Evolutionary conservation across 148 eudicot species (phyloP).

Genomic region (Rhododendron vialii): DNA sequence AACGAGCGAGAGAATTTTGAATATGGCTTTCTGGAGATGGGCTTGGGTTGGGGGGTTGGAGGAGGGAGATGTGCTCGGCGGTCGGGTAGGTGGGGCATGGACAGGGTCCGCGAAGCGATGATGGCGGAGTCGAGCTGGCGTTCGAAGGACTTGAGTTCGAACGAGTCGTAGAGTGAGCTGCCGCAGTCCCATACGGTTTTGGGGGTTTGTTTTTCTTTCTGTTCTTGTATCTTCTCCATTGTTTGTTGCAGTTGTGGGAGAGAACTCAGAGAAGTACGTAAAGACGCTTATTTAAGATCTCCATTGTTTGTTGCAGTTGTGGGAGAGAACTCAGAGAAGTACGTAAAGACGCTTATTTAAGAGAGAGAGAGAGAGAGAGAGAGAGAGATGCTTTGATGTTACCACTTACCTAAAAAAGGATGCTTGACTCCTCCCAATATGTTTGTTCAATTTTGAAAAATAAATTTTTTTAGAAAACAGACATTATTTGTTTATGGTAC

Average conservation of each 20-base stretch:
- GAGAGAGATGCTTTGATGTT: neutral
- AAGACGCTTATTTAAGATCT: neutral
- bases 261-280: neutral
- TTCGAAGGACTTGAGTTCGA: slow-evolving; percentile 64
- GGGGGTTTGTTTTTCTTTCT: neutral
- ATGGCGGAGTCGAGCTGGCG: slow-evolving; percentile 69
- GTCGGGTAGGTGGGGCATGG: slow-evolving; percentile 78
- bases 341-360: neutral
- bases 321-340: neutral
- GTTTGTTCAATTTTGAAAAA: no score
- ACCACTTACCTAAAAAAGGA: no score
- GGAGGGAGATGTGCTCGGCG: slow-evolving; percentile 12
- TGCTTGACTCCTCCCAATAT: no score
- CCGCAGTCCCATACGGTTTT: slow-evolving; percentile 63
- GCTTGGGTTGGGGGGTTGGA: neutral
- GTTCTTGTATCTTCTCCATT: neutral
- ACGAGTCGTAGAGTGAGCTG: slow-evolving; percentile 83
- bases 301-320: neutral
- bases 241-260: neutral
- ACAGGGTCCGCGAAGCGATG: slow-evolving; percentile 51
- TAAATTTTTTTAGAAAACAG: fast-evolving
- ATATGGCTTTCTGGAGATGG: neutral
- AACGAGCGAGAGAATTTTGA: slow-evolving; percentile 30
- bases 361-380: neutral
- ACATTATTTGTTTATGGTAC: no score